Evolutionary conservation across 2,329 filamentous ascomycete species (phyloP), one percentile per base, ranked within the genome.

Genomic region (Hymenoscyphus repandus): DNA sequence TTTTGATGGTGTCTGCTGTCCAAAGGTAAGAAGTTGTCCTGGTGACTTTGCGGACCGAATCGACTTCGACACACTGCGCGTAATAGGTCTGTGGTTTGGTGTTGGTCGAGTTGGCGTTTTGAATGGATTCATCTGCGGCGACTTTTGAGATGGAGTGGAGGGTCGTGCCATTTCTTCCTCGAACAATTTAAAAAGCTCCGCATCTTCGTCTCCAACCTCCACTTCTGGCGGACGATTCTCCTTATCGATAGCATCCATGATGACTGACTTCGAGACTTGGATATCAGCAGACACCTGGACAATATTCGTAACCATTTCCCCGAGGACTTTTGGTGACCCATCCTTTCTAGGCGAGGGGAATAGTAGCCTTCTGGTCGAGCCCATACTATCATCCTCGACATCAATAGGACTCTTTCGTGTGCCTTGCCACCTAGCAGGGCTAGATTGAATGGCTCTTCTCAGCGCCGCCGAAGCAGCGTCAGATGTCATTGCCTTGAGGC

Each of bases 291-390:
- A 62, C 3, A 72, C 70, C 52, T 75, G 72, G 38, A 78, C 70
- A 46, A 75, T 64, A 58, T 83, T 84, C 13, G 76, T 70, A 12
- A 74, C 68, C 37, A 80, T 66, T 59, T 84, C 80, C 44, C 78
- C 76, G 2, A 88, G 72, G 18, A 79, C 76, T 63, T 82, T 88
- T 1, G 76, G 70, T 41, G 80, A 74, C 33, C 77, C 79, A 30
- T 82, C 78, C 57, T 85, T 86, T 39, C 83, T 77, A 2, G 88
- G 88, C 0, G 86, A 90, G 1, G 88, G 86, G 62, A 93, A 93
- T 1, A 93, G 74, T 2, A 91, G 69, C 51, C 89, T 77, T 53
- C 86, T 77, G 0, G 86, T 90, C 46, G 66, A 69, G 32, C 78
- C 80, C 15, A 75, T 66, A 11, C 70, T 67, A n/a, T 71, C 66